phyloP scores from a whole-genome alignment of 1,139 yeast species.

The Chernovozyma sophiae-reginae region DNA sequence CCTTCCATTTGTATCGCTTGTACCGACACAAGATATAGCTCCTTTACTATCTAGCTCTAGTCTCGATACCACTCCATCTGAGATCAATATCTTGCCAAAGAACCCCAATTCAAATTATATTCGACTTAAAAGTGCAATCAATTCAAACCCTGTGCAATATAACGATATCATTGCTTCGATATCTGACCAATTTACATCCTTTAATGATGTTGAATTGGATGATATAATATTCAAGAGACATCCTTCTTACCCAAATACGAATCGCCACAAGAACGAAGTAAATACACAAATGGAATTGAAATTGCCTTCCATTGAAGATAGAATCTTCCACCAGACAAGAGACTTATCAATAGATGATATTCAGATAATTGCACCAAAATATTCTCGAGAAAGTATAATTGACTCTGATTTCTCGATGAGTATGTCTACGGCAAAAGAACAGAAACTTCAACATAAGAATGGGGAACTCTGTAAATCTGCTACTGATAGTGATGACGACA shows the following conservation, averaged over 20 bases:
- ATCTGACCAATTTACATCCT: slow-evolving; percentile 15
- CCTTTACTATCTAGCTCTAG: slow-evolving; percentile 13
- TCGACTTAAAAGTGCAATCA: slow-evolving; percentile 10
- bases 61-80: slow-evolving; percentile 1
- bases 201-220: slow-evolving; percentile 15
- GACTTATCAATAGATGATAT: background rate
- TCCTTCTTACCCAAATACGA: background rate
- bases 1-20: slow-evolving; percentile 23
- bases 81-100: background rate
- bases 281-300: background rate
- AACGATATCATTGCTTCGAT: slow-evolving; percentile 12
- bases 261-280: background rate
- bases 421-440: background rate
- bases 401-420: background rate
- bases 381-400: background rate
- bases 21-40: slow-evolving; percentile 27
- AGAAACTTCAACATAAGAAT: background rate
- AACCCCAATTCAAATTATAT: slow-evolving; percentile 2
- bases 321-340: background rate
- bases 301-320: background rate
- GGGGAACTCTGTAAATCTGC: no score
- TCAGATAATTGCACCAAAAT: background rate
- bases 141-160: slow-evolving; percentile 13
- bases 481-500: background rate
- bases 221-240: slow-evolving; percentile 11